Base-by-base conservation (phyloP, 495 filamentous ascomycete genomes). In the Friedmanniomyces simplex region DNA sequence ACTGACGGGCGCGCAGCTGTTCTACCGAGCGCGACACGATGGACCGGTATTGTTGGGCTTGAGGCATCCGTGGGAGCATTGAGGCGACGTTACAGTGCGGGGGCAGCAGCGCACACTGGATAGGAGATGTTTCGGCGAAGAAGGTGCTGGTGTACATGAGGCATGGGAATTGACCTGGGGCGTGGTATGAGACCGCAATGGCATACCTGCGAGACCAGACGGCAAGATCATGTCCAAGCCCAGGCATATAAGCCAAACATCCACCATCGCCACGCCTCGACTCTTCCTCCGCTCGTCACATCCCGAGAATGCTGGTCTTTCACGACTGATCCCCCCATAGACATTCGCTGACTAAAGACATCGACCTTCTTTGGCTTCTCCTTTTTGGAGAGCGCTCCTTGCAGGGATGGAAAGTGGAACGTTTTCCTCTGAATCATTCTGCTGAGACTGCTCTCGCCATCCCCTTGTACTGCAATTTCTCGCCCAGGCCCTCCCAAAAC, bases 41-140 rank as follows among this genome's bases (percentile, higher is more conserved):
- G 83, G 83, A 22, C 78, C 93, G 14, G 93, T 82, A 32, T 74
- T 99, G 53, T 64, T 99, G 57, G 93, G 93, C 64, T 91, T 83
- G 88, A 97, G 88, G 74, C 94, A 97, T 69, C 94, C 93, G 52
- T 99, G 94, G 94, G 93, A 99, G 64, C 94, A 99, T 76, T 98
- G 81, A 83, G 32, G 48, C 14, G 24, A 7, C 20, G 49, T n/a
- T n/a, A 48, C 21, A 25, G 49, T 2, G 26, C 16, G 49, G 25
- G 49, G 49, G 24, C 2, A 26, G 46, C 6, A 49, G 46, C 16
- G 46, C 14, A 16, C 3, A 3, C 3, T 16, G 39, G 39, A 16
- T n/a, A 43, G 39, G 39, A 16, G 14, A 20, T 6, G 39, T 43
- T 3, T n/a, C 4, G 39, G 13, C 14, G 39, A 2, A 16, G 4